Conservation (phyloP, 2,329 filamentous ascomycete species). For the Pyrenophora tritici-repentis region DNA sequence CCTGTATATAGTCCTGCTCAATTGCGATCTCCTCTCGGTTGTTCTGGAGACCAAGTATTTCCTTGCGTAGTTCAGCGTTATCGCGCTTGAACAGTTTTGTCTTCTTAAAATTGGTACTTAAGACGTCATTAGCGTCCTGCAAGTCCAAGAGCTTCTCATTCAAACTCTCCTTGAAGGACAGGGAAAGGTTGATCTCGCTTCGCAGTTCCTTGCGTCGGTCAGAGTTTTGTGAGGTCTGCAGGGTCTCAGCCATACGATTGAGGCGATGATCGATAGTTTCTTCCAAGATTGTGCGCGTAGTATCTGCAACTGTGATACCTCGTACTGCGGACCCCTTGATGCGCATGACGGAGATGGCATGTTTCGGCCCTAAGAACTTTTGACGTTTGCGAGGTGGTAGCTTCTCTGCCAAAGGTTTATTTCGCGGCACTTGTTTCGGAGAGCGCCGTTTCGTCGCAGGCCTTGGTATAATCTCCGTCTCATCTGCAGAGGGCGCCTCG, state of each 20-base stretch:
- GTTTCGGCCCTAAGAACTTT: conserved; percentile 36
- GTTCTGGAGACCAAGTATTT: conserved; percentile 55
- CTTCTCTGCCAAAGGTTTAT: conserved; percentile 24
- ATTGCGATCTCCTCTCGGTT: conserved; percentile 56
- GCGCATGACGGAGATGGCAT: conserved; percentile 44
- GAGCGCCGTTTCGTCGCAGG: conserved; percentile 15
- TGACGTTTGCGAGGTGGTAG: conserved; percentile 34
- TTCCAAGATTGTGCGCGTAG: conserved; percentile 57
- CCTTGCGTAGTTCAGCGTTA: conserved; percentile 53
- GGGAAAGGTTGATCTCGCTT: conserved; percentile 54
- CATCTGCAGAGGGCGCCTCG: conserved; percentile 23
- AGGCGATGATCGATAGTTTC: conserved; percentile 56
- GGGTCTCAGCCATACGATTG: conserved; percentile 47
- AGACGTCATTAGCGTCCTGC: conserved; percentile 58
- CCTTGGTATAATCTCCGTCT: conserved; percentile 17
- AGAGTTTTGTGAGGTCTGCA: conserved; percentile 48
- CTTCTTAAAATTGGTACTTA: conserved; percentile 53
- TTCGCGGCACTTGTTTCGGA: conserved; percentile 16
- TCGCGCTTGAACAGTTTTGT: conserved; percentile 52
- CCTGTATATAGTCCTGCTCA: conserved; percentile 55
- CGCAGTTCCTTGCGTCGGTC: conserved; percentile 47
- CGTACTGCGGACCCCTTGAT: conserved; percentile 43
- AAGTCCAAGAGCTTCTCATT: conserved; percentile 57
- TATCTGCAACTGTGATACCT: conserved; percentile 57
- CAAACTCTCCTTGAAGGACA: conserved; percentile 55